Base-by-base conservation (phyloP, 2,329 filamentous ascomycete species). In the Clonostachys solani region DNA sequence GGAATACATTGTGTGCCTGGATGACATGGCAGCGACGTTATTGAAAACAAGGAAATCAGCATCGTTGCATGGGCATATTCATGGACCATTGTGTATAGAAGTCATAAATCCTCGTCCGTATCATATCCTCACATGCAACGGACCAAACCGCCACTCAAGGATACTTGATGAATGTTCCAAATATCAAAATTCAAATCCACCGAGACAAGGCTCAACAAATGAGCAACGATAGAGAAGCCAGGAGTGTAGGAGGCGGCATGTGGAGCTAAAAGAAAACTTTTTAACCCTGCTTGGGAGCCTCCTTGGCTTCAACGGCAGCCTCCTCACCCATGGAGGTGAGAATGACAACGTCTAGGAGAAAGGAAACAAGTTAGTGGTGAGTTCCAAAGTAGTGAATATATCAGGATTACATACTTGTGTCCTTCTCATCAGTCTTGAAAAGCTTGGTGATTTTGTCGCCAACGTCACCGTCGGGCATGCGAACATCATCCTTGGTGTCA, bases 311-410 rank as follows among this genome's bases (percentile, higher is more conserved):
- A 69, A 96, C 86, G 65, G 86, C 87, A 62, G 81, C 75, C 81
- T 97, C 89, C 78, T 99, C 92, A 67, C 89, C 89, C 94, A 99
- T 99, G 69, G 94, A 84, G 63, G 89, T 89, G 68, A 95, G 87
- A 69, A 99, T 84, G 62, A 92, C 87, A 63, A 97, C 86, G 74
- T 91, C 91, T 96, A 54, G 6, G 33, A 47, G 6, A 29, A 8
- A 29, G 17, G n/a, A 34, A n/a, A 46, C 10, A 29, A 33, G 43
- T 65, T 54, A 66, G 56, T 45, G 29, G 9, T 4, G 9, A 29
- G 19, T 10, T n/a, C 10, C 40, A 12, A 16, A 18, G 10, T 23
- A 33, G 17, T 35, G 36, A 5, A 6, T 44, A 19, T 38, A 41
- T 49, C 41, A 35, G 19, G 45, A 29, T 41, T 55, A 83, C 91